Conservation (phyloP, 2,329 filamentous ascomycete species). For the Clarireedia sp. region DNA sequence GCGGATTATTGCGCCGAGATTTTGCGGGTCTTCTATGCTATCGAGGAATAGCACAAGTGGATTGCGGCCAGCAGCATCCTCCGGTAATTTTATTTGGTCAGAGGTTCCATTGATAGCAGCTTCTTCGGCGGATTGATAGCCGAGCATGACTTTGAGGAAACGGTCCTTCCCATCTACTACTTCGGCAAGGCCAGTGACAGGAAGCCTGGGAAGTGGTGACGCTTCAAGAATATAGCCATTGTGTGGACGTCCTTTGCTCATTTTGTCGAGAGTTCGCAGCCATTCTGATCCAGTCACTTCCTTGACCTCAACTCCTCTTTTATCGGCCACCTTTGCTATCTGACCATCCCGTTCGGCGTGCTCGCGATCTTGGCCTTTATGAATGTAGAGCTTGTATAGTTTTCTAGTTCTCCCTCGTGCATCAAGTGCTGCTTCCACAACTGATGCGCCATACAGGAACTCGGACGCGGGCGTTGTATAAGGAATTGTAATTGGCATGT, state of each 20-base stretch:
- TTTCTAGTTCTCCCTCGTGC: slow-evolving; percentile 51
- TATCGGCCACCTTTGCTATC: slow-evolving; percentile 40
- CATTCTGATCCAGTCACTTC: slow-evolving; percentile 49
- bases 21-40: slow-evolving; percentile 76
- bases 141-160: slow-evolving; percentile 46
- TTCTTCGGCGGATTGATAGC: slow-evolving; percentile 68
- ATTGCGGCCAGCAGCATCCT: slow-evolving; percentile 37
- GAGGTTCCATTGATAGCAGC: slow-evolving; percentile 61
- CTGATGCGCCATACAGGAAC: slow-evolving; percentile 79
- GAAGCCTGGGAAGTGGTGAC: slow-evolving; percentile 69
- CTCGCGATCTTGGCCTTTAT: slow-evolving; percentile 48
- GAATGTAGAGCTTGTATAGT: slow-evolving; percentile 78
- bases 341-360: slow-evolving; percentile 38
- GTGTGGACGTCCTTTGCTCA: slow-evolving; percentile 75
- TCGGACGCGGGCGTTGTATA: slow-evolving; percentile 83
- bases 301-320: slow-evolving; percentile 45
- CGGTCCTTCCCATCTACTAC: slow-evolving; percentile 21
- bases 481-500: slow-evolving; percentile 39
- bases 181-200: slow-evolving; percentile 48
- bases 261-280: slow-evolving; percentile 68
- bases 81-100: slow-evolving; percentile 36
- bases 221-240: slow-evolving; percentile 85
- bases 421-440: slow-evolving; percentile 71
- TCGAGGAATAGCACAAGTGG: slow-evolving; percentile 70
- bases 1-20: slow-evolving; percentile 81